Conservation (phyloP, 495 filamentous ascomycete genomes). For the Penicillium steckii region DNA sequence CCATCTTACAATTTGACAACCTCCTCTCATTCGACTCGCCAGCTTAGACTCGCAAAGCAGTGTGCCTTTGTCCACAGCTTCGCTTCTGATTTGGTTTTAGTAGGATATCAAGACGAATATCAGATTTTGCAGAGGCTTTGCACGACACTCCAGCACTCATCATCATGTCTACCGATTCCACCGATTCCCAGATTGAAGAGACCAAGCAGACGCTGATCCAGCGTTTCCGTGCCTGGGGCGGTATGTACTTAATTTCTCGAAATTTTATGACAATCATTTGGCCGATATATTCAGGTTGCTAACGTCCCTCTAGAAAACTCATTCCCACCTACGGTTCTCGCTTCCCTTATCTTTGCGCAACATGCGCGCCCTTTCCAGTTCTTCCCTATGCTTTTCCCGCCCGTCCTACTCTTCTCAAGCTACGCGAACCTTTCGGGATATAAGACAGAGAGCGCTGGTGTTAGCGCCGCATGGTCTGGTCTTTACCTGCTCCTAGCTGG, state of each 20-base stretch:
- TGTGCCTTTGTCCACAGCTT: no score
- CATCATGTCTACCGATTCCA: constrained; percentile 28
- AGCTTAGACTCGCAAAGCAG: neutral
- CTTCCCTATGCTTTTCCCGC: constrained; percentile 78
- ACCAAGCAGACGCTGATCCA: constrained; percentile 50
- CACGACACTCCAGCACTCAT: neutral
- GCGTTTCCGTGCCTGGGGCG: constrained; percentile 65
- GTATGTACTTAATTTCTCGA: constrained; percentile 59
- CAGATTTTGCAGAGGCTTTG: neutral
- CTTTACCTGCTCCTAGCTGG: constrained; percentile 78
- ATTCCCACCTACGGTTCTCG: constrained; percentile 73
- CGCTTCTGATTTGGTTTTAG: no score
- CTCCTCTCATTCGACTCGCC: neutral
- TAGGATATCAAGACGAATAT: neutral
- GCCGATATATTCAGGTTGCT: neutral
- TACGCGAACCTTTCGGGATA: constrained; percentile 79
- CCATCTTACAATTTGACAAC: neutral
- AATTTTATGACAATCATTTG: neutral
- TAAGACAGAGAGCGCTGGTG: constrained; percentile 78
- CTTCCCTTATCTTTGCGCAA: constrained; percentile 75
- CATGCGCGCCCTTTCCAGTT: constrained; percentile 71
- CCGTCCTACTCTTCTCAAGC: constrained; percentile 79
- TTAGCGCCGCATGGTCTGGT: constrained; percentile 82
- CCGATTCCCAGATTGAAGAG: constrained; percentile 38
- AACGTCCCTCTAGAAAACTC: constrained; percentile 63